These are phyloP conservation scores for Leptodermis oblonga DNA, from an alignment of 257 asterid species.

Conservation along the genomic window DNA sequence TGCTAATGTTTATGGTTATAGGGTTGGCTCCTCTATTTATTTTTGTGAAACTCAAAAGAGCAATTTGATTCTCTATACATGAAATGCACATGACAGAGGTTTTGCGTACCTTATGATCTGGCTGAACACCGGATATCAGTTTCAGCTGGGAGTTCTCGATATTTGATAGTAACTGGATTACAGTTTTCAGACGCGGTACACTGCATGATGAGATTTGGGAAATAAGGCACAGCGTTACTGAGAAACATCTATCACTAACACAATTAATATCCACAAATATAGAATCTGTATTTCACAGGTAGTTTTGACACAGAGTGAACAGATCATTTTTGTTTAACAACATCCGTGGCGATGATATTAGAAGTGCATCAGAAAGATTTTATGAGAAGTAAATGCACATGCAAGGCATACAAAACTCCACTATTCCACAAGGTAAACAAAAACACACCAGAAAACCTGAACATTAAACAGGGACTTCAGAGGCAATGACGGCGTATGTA, in stretches of 20 bases:
- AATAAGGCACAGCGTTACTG: constrained; percentile 10
- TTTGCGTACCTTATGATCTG: constrained; percentile 36
- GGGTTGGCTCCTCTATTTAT: no score
- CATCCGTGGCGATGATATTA: not conserved
- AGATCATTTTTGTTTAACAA: not conserved
- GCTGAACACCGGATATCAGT: constrained; percentile 43
- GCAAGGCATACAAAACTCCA: not conserved
- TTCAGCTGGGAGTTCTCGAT: constrained; percentile 69
- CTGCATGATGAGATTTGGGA: constrained; percentile 39
- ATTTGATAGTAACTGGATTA: constrained; percentile 67
- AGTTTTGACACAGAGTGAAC: not conserved
- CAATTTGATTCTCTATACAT: not conserved
- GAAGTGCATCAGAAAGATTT: not conserved
- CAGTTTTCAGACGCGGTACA: constrained; percentile 76
- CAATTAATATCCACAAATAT: not conserved
- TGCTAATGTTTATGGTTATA: not conserved
- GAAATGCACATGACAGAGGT: not conserved
- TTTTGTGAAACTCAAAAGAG: no score
- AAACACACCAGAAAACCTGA: not conserved
- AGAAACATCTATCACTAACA: not conserved
- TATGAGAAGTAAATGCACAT: not conserved
- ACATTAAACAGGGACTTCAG: not conserved
- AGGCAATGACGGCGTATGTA: not conserved
- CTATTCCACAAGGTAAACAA: not conserved
- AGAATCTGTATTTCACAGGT: not conserved